Evolutionary conservation across 2,329 filamentous ascomycete species (phyloP), one percentile per base, ranked within the genome.

Genomic region (Microsporum canis): DNA sequence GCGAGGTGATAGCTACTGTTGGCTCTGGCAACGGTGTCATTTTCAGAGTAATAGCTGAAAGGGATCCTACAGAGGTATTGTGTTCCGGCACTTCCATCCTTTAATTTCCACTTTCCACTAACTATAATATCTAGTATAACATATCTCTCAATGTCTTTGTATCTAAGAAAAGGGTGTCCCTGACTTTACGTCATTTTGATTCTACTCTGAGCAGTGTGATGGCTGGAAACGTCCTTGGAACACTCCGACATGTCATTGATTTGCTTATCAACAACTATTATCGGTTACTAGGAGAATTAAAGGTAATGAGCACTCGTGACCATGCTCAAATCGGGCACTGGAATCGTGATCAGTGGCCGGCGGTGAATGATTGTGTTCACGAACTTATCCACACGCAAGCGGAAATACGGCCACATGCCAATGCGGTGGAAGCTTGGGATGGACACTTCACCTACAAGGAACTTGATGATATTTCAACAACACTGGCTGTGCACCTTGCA

Each of bases 401-500:
- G 5, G 29, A 31, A 12, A 10, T 55, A 7, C 47, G 61, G 12
- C 66, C 67, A 27, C 51, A 64, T 29, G 61, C 60, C 33, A 36
- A 34, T 34, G 69, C 70, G 23, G 62, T 71, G 33, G 62, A 58
- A 33, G 65, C 69, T 10, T 71, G 68, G 69, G 70, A 72, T 60
- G 67, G 68, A 8, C 51, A 61, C 1, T 63, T 91, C 1, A 84
- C 86, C 0, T 96, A 90, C 67, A 64, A 66, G 1, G 75, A 85
- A 38, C 76, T 96, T 2, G 88, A 91, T 67, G 66, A 67, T 0
- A 73, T 74, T 43, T 83, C 87, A 0, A 91, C 91, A 65, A 75
- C 75, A 36, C 72, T 91, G 58, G 88, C 86, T 1, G 74, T 79
- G 61, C 70, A 79, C 63, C 71, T 95, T 0, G 66, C 76, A 8